Evolutionary conservation across 805 yeast genomes (phyloP), one percentile per base, ranked within the genome.

Genomic region (Candida pseudoglaebosa): DNA sequence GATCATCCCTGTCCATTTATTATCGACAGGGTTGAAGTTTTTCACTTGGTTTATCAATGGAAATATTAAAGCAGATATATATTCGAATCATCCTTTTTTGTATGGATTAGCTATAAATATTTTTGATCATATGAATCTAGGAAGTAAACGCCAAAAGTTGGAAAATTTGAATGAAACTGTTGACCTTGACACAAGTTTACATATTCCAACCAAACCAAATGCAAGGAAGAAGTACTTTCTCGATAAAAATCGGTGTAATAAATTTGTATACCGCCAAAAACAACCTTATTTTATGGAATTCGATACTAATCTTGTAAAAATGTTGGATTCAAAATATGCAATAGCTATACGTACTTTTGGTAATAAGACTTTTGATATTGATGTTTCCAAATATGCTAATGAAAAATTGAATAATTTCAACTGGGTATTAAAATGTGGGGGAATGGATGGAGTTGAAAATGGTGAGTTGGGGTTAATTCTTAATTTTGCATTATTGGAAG

Each of bases 61-160:
- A n/a, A 75, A 82, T 16, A 77, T 80, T 7, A 73, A 70, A 22
- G 84, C 82, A 3, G 87, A 82, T 48, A 57, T 78, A 3, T 78
- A 77, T 49, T 61, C 63, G 24, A 84, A 80, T 32, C 66, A 69
- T 47, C 89, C 89, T 2, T 82, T 61, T 50, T 54, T 82, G 10
- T 82, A 80, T 46, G 86, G 87, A 1, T 69, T 74, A 31, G 82
- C 77, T 0, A 56, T 80, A 42, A 71, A 78, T 36, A 74, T 82
- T 37, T 72, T 82, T 50, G 78, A 79, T 15, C 65, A 59, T 32
- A 58, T 81, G 29, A 57, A 33, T 22, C n/a, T 24, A 14, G 28
- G 22, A 15, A 34, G 13, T n/a, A 34, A 35, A 12, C 37, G 34
- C 21, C 13, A 34, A 14, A 17, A n/a, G n/a, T n/a, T n/a, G n/a